Conservation (phyloP, 352 stramenopile species). For the Globisporangium heterothallicum region DNA sequence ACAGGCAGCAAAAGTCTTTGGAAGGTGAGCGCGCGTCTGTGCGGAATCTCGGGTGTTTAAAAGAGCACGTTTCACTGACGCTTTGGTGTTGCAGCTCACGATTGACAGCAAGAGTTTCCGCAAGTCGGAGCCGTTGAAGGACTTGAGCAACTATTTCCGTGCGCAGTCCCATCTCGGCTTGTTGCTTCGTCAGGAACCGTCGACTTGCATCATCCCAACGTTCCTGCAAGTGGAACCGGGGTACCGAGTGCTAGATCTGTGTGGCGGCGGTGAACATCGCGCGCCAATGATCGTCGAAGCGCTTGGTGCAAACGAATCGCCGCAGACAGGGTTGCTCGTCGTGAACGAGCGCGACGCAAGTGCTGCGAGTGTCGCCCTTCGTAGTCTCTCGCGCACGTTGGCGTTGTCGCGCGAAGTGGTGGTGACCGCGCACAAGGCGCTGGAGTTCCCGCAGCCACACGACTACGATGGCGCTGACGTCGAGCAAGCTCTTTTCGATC, state of each 20-base stretch:
- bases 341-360: conserved; percentile 69
- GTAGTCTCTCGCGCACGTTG: conserved; percentile 53
- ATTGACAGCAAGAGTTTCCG: conserved; percentile 78
- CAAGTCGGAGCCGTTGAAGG: conserved; percentile 81
- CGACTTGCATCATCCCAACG: conserved; percentile 93
- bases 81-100: conserved; percentile 22
- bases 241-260: conserved; percentile 72
- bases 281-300: conserved; percentile 48
- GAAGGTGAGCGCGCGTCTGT: conserved; percentile 34
- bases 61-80: background rate
- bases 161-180: conserved; percentile 83
- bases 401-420: conserved; percentile 40
- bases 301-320: conserved; percentile 4
- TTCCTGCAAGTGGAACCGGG: conserved; percentile 89
- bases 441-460: conserved; percentile 54
- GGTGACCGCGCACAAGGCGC: conserved; percentile 67
- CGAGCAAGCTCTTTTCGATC: conserved; percentile 50
- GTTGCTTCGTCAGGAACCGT: conserved; percentile 93
- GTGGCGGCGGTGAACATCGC: conserved; percentile 60
- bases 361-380: conserved; percentile 39
- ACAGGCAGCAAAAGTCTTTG: conserved; percentile 58
- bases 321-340: conserved; percentile 32
- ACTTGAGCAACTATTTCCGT: conserved; percentile 92
- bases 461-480: conserved; percentile 5
- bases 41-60: background rate